Conservation (phyloP, 306 rosid genomes). For the Potentilla sterilis region DNA sequence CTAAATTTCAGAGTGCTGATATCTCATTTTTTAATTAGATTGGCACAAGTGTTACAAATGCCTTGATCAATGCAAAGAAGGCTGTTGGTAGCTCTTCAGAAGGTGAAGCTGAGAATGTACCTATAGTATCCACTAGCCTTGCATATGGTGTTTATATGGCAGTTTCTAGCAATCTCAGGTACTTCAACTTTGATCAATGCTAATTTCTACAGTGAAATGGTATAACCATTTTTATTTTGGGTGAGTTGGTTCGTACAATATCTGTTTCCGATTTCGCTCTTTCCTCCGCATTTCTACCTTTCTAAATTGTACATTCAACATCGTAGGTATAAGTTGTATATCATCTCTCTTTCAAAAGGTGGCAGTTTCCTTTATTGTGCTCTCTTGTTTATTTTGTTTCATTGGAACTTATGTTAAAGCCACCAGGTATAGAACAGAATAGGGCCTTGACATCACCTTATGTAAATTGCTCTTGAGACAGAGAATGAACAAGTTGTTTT, state of each 20-base stretch:
- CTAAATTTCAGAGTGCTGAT: background rate
- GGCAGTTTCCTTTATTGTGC: background rate
- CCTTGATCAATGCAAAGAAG: conserved; percentile 82
- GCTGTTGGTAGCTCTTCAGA: conserved; percentile 60
- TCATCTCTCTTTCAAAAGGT: background rate
- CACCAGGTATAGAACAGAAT: background rate
- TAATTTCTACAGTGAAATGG: background rate
- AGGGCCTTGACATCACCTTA: background rate
- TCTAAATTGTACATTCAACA: background rate
- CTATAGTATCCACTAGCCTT: conserved; percentile 73
- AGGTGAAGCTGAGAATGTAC: conserved; percentile 72
- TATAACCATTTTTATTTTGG: background rate
- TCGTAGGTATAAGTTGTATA: background rate
- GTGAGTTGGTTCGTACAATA: too few relatives aligned
- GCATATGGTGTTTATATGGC: conserved; percentile 95
- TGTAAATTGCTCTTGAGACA: background rate
- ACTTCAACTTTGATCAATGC: conserved; percentile 11
- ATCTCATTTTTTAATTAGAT: conserved; percentile 42
- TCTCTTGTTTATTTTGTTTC: background rate
- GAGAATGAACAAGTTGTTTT: background rate
- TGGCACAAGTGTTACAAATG: conserved; percentile 84
- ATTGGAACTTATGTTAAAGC: background rate
- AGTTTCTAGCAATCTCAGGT: conserved; percentile 93
- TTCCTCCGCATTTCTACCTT: background rate
- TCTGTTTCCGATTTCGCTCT: background rate